phyloP scores from a whole-genome alignment of 139 green algal species.

The Chlorella sorokiniana region DNA sequence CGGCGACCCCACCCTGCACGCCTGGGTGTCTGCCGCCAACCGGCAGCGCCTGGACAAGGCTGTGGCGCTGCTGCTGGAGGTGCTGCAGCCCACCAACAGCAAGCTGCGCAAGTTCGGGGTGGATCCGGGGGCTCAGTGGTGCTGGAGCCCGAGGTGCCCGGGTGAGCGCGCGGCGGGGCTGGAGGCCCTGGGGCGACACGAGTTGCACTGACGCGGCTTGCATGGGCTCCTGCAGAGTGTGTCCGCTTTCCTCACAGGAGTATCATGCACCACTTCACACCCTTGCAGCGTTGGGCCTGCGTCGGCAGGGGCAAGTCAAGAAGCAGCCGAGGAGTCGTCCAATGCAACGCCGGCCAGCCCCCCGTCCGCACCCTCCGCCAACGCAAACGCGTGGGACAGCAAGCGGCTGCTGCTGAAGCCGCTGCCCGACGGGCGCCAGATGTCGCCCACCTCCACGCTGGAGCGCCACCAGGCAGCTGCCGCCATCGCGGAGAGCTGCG shows the following conservation, averaged over 20 bases:
- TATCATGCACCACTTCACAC: background rate
- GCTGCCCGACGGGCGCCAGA: background rate
- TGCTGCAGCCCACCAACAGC: slow-evolving; percentile 30
- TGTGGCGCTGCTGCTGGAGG: slow-evolving; percentile 32
- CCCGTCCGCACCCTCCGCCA: background rate
- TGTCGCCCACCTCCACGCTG: background rate
- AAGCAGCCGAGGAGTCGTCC: background rate
- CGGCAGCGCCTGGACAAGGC: slow-evolving; percentile 31
- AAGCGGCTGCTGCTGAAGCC: slow-evolving; percentile 6
- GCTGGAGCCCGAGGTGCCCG: slow-evolving; percentile 5
- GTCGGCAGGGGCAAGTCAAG: background rate
- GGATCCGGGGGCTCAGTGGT: background rate
- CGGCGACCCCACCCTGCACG: slow-evolving; percentile 27
- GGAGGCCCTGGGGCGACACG: too few species aligned
- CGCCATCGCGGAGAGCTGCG: background rate
- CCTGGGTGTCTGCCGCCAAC: slow-evolving; percentile 14
- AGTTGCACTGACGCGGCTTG: background rate
- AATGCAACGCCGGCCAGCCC: background rate
- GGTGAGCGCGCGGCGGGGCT: background rate
- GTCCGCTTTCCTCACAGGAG: background rate
- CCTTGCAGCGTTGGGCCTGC: slow-evolving; percentile 6
- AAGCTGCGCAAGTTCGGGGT: background rate
- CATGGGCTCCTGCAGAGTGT: background rate
- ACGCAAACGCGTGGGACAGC: slow-evolving; percentile 1
- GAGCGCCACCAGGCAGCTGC: background rate